Base-by-base conservation (phyloP, 306 rosid species). In the Cucumis sativus region DNA sequence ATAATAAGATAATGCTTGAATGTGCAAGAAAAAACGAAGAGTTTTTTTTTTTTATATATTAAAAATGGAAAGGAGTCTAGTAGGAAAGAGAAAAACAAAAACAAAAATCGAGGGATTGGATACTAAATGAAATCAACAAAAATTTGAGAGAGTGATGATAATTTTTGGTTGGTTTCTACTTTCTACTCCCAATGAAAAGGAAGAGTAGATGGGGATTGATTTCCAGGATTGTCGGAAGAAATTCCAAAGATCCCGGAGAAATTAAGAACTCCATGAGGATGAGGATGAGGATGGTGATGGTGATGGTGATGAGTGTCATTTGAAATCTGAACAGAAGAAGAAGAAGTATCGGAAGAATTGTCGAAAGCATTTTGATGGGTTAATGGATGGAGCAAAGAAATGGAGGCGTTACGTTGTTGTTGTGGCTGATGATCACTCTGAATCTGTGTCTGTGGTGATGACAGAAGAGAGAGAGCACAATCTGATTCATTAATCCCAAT, bases 131-230 rank as follows among this genome's bases (percentile, higher is more conserved):
- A 55, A 16, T 16, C 15, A 55, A 55, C 59, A 55, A 55, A 16
- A 18, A 33, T 3, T n/a, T 6, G 4, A 20, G 14, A 59, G 12
- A 49, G 18, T 4, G 55, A 12, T 49, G 20, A 11, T 45, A 45
- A 45, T 45, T 43, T 45, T 3, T 33, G 37, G 37, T 12, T 41
- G 18, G 14, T 67, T 6, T 68, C 86, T 86, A 86, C 35, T 6
- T 1, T 68, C 87, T 86, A 86, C 35, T 84, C 90, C 98, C 98
- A 94, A 28, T 82, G 92, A 74, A 92, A 94, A 16, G 97, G 94
- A 60, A 87, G 90, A 28, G 86, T 80, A 25, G 84, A 88, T 73
- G 91, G 82, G 75, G 87, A 75, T 68, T 68, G 33, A 23, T 68
- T 68, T 68, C 56, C 74, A 14, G 74, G n/a, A 20, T 43, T 45